These are phyloP conservation scores for Castanopsis chinensis DNA, from an alignment of 306 rosid genomes.

Conservation along the genomic window DNA sequence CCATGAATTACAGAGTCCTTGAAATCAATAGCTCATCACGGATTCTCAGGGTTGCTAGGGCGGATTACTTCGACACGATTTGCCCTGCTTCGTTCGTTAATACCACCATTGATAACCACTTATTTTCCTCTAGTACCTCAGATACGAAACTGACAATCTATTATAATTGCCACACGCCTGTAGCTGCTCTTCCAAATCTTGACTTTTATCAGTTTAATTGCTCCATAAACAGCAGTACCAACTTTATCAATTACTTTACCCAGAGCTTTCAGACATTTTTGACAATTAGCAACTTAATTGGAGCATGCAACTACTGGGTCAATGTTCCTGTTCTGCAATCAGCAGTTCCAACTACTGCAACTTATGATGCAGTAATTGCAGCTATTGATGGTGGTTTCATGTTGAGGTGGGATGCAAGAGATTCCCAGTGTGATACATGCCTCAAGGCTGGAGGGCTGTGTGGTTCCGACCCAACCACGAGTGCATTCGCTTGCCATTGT, in stretches of 20 bases:
- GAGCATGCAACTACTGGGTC: conserved; percentile 27
- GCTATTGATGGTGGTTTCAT: conserved; percentile 45
- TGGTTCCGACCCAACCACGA: conserved; percentile 31
- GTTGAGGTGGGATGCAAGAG: conserved; percentile 45
- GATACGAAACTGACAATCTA: too few species aligned
- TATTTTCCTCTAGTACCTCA: not conserved
- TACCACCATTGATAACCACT: conserved; percentile 8
- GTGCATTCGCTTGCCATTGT: conserved; percentile 51
- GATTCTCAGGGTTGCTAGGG: conserved; percentile 35
- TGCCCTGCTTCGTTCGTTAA: conserved; percentile 25
- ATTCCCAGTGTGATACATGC: conserved; percentile 40
- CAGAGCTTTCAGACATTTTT: not conserved
- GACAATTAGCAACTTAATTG: not conserved
- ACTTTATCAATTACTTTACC: conserved; percentile 13
- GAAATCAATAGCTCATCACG: conserved; percentile 16
- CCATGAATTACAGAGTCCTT: conserved; percentile 30
- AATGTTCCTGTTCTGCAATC: conserved; percentile 33
- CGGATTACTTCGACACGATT: conserved; percentile 35
- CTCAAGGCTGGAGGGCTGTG: conserved; percentile 43
- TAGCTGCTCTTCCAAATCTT: too few species aligned
- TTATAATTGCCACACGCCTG: too few species aligned
- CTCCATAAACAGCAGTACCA: not conserved
- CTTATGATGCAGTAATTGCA: conserved; percentile 13
- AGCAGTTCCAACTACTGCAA: conserved; percentile 3
- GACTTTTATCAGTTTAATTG: too few species aligned